Conservation (phyloP, 805 yeast genomes). For the Pachysolen tannophilus region DNA sequence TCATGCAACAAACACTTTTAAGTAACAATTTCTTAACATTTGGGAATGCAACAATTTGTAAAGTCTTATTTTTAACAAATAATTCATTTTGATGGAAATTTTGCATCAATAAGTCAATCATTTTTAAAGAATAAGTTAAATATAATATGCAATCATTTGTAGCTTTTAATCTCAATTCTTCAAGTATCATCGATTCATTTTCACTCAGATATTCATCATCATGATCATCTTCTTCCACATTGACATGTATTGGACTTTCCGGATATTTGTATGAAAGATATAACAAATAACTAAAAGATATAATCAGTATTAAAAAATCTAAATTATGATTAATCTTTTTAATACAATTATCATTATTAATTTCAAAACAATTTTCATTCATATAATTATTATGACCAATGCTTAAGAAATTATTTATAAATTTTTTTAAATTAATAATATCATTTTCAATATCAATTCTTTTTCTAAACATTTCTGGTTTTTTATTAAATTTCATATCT, state of each 20-base stretch:
- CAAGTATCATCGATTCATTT: not conserved
- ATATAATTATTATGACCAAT: slow-evolving; percentile 1
- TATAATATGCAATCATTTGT: slow-evolving; percentile 4
- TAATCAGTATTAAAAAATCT: slow-evolving; percentile 4
- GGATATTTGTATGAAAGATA: not conserved
- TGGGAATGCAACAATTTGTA: slow-evolving; percentile 2
- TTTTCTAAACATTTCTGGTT: too few species aligned
- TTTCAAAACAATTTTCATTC: slow-evolving; percentile 1
- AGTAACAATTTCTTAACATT: slow-evolving; percentile 3
- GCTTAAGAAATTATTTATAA: slow-evolving; percentile 1
- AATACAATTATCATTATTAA: slow-evolving; percentile 1
- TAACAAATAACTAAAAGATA: slow-evolving; percentile 3
- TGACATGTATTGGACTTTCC: not conserved
- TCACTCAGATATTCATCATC: not conserved
- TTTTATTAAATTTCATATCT: not conserved
- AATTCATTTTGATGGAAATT: slow-evolving; percentile 8
- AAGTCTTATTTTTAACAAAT: slow-evolving; percentile 4
- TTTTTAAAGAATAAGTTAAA: slow-evolving; percentile 3
- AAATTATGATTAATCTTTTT: slow-evolving; percentile 3
- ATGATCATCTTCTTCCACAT: not conserved
- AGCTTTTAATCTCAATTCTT: slow-evolving; percentile 2
- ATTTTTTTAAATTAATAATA: not conserved
- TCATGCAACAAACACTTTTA: too few species aligned
- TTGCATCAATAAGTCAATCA: not conserved
- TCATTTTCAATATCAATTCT: slow-evolving; percentile 3